Percentiles rank a stretch among this genome's conserved stretches.
Conservation (phyloP, 768 basidiomycete genomes). For the Leccinum barrowsii region DNA sequence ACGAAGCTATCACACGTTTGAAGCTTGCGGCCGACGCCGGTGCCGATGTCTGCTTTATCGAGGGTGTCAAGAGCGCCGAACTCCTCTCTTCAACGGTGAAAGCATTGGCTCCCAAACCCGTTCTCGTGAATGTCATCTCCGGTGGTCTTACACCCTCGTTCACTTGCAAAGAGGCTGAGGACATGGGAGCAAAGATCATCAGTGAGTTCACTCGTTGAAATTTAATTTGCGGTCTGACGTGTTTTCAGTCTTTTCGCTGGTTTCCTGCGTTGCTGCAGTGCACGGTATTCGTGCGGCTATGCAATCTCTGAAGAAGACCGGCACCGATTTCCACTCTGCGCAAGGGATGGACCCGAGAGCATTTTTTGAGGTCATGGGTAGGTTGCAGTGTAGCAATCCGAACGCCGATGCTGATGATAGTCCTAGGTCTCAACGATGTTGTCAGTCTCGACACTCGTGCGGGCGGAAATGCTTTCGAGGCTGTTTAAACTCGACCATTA, state of each 20-base stretch:
- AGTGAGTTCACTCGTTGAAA: constrained; percentile 43
- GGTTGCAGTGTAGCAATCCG: constrained; percentile 9
- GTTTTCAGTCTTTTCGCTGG: constrained; percentile 63
- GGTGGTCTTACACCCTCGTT: constrained; percentile 76
- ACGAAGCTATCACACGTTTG: constrained; percentile 63
- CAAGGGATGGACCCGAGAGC: constrained; percentile 73
- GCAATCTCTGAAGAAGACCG: constrained; percentile 71
- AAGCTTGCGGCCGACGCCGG: constrained; percentile 70
- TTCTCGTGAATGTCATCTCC: constrained; percentile 77
- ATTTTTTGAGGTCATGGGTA: constrained; percentile 78
- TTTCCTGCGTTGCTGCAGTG: constrained; percentile 72
- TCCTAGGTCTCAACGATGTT: constrained; percentile 49
- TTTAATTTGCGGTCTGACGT: background rate
- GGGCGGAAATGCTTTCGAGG: constrained; percentile 56
- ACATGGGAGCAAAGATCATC: constrained; percentile 71
- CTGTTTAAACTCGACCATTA: constrained; percentile 34
- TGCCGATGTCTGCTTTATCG: constrained; percentile 80
- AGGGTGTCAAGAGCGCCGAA: constrained; percentile 69
- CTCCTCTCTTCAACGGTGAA: constrained; percentile 61
- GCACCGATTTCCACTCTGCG: constrained; percentile 61
- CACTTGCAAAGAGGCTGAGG: constrained; percentile 65
- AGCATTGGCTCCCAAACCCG: constrained; percentile 69
- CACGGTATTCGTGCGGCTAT: constrained; percentile 79
- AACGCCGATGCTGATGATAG: background rate
- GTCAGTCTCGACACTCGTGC: constrained; percentile 52